Conservation (phyloP, 2,329 filamentous ascomycete species). For the Rutstroemia sydowiana region DNA sequence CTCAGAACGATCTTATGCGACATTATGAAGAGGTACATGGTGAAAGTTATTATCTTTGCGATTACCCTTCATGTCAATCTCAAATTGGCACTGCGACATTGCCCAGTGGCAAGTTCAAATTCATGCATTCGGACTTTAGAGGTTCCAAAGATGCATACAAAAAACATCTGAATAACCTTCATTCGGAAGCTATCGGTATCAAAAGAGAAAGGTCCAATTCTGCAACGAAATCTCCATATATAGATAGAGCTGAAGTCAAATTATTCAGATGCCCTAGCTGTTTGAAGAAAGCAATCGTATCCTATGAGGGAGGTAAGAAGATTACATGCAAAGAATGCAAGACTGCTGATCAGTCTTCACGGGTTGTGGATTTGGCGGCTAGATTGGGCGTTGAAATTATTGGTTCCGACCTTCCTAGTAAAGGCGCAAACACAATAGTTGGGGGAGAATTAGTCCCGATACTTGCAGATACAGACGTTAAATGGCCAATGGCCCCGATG, state of each 20-base stretch:
- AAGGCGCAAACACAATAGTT: too few species aligned
- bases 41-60: neutral
- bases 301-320: neutral
- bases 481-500: too few species aligned
- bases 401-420: too few species aligned
- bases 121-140: neutral
- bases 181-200: neutral
- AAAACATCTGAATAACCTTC: neutral
- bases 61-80: constrained; percentile 1
- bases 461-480: too few species aligned
- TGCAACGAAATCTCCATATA: neutral
- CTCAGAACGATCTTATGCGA: neutral
- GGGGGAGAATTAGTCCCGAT: too few species aligned
- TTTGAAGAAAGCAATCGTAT: neutral
- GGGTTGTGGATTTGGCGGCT: neutral
- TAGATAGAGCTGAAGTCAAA: neutral
- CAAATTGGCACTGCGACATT: neutral
- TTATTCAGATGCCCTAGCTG: neutral
- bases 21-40: neutral
- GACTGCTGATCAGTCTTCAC: neutral
- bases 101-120: neutral
- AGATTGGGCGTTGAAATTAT: neutral
- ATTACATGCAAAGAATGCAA: neutral
- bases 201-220: neutral
- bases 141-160: neutral